A percentile compares a stretch with the other conserved stretches of the same genome.
Conservation (phyloP, 2,329 filamentous ascomycete genomes). For the Verticillium nubilum region DNA sequence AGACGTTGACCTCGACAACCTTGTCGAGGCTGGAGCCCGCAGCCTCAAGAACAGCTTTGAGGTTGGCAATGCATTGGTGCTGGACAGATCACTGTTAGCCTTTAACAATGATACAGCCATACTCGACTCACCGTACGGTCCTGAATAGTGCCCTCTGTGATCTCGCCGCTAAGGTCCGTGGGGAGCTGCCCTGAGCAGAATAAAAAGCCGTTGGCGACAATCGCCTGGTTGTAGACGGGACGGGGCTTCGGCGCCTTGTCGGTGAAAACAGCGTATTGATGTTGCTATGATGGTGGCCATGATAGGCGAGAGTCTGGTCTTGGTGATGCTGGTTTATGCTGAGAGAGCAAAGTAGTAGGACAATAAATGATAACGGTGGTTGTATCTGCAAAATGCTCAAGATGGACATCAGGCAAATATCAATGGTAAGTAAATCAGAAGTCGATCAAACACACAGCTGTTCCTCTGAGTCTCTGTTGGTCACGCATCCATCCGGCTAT, state of each 20-base stretch:
- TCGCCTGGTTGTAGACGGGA: constrained; percentile 46
- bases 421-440: no score
- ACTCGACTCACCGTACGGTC: constrained; percentile 47
- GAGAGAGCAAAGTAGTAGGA: no score
- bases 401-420: no score
- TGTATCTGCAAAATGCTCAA: no score
- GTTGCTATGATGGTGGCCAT: neutral
- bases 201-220: constrained; percentile 61
- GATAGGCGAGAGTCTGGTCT: neutral
- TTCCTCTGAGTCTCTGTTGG: neutral
- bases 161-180: constrained; percentile 50
- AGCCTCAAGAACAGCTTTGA: constrained; percentile 62
- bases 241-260: constrained; percentile 34
- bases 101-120: neutral
- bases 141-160: constrained; percentile 60
- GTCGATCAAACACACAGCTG: neutral
- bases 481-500: neutral
- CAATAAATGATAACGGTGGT: no score
- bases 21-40: constrained; percentile 59
- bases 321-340: neutral
- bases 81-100: constrained; percentile 8
- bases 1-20: constrained; percentile 68
- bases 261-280: constrained; percentile 24
- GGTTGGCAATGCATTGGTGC: constrained; percentile 61
- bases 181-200: constrained; percentile 69